phyloP scores from a whole-genome alignment of 1,139 yeast species.

The Kodamaea fungicola region DNA sequence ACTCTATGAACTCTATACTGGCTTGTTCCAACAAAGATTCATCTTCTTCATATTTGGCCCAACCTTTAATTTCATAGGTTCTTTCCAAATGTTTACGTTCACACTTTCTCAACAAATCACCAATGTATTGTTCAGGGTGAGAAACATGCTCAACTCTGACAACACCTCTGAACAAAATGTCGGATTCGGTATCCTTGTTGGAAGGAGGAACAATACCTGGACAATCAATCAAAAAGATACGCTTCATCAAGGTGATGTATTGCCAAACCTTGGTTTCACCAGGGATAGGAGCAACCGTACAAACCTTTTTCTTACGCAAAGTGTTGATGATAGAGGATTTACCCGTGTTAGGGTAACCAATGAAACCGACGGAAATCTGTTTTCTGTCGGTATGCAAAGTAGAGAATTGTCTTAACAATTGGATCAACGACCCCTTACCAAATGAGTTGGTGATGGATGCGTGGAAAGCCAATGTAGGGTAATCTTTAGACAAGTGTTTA shows the following conservation, averaged over 20 bases:
- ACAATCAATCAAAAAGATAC: conserved; percentile 92
- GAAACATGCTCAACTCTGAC: conserved; percentile 97
- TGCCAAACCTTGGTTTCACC: conserved; percentile 99
- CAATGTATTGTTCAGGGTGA: conserved; percentile 92
- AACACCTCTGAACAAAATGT: conserved; percentile 91
- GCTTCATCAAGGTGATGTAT: conserved; percentile 93
- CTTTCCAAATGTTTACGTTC: conserved; percentile 89
- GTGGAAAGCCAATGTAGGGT: conserved; percentile 95
- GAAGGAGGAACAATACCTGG: conserved; percentile 99
- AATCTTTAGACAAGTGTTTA: conserved; percentile 83
- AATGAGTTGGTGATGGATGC: conserved; percentile 96
- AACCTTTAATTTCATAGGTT: conserved; percentile 91
- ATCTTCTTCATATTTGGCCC: conserved; percentile 57
- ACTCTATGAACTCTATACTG: conserved; percentile 79
- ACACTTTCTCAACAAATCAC: conserved; percentile 81
- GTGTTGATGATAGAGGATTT: conserved; percentile 95
- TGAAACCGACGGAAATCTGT: conserved; percentile 94
- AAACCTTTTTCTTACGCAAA: conserved; percentile 88
- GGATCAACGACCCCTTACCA: conserved; percentile 95
- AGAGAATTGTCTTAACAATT: conserved; percentile 88
- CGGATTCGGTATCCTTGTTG: conserved; percentile 84
- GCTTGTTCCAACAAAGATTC: conserved; percentile 42
- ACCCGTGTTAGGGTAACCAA: conserved; percentile 97
- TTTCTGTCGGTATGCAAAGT: conserved; percentile 88
- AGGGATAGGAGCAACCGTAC: conserved; percentile 96